Percentiles rank a stretch among this genome's conserved stretches.
Conservation (phyloP, 768 basidiomycete species). For the Collybia sp. region DNA sequence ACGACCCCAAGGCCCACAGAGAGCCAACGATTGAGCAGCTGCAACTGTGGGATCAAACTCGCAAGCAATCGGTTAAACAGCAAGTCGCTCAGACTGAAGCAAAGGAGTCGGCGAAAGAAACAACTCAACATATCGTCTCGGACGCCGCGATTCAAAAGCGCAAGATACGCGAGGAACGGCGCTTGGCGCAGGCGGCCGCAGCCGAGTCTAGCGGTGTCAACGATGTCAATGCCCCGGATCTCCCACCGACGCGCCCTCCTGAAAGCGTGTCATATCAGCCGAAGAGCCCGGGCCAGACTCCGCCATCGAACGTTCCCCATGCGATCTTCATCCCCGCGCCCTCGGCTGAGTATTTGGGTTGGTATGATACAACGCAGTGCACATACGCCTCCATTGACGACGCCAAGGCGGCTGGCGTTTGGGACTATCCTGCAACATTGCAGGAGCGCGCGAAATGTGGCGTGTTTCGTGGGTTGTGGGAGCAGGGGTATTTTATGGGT, state of each 20-base stretch:
- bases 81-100: constrained; percentile 47
- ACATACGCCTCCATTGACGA: constrained; percentile 52
- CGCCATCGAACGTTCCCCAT: constrained; percentile 24
- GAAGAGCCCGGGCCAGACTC: background rate
- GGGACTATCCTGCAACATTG: constrained; percentile 66
- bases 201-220: constrained; percentile 3
- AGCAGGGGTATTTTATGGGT: constrained; percentile 83
- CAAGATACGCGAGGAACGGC: constrained; percentile 56
- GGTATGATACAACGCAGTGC: constrained; percentile 52
- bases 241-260: background rate
- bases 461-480: constrained; percentile 79
- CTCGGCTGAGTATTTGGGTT: constrained; percentile 50
- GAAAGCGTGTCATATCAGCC: background rate
- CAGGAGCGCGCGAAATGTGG: constrained; percentile 71
- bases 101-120: constrained; percentile 40
- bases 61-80: constrained; percentile 37
- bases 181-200: constrained; percentile 16
- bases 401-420: constrained; percentile 66
- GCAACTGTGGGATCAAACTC: constrained; percentile 45
- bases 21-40: constrained; percentile 44
- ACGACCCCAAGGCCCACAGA: constrained; percentile 59
- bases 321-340: constrained; percentile 64
- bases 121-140: constrained; percentile 38
- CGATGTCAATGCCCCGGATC: constrained; percentile 3
- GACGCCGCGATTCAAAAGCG: constrained; percentile 70